Evolutionary conservation across 805 yeast species (phyloP).

Genomic region (Suhomyces vadensis): DNA sequence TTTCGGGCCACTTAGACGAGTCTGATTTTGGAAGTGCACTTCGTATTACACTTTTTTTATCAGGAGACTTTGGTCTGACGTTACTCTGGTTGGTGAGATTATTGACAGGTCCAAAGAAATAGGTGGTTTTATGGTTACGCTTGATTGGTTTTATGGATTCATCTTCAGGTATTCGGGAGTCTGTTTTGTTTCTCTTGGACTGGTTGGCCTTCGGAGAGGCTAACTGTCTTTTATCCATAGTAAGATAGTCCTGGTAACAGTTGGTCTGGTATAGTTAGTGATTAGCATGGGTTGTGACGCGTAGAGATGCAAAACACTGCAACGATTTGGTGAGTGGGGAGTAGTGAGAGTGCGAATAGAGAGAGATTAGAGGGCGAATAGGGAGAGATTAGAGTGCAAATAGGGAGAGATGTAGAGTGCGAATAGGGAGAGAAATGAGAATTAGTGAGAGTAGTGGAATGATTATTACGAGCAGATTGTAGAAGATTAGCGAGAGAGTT

Average conservation of each 20-base stretch:
- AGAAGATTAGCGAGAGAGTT: no score
- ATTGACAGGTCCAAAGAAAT: conserved; percentile 38
- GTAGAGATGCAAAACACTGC: no score
- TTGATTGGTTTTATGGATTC: conserved; percentile 13
- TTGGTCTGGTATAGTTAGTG: no score
- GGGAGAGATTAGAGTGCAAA: no score
- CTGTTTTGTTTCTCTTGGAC: conserved; percentile 4
- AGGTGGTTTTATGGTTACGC: conserved; percentile 27
- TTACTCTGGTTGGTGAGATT: conserved; percentile 16
- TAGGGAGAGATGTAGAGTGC: no score
- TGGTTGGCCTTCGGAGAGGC: neutral
- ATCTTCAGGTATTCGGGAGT: neutral
- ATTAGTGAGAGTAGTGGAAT: no score
- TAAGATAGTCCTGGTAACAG: neutral
- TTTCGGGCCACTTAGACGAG: neutral
- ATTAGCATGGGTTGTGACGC: no score
- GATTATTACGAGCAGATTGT: no score
- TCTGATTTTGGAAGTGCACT: neutral
- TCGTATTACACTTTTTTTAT: neutral
- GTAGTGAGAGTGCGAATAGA: no score
- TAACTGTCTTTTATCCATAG: conserved; percentile 1
- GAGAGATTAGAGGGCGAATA: no score
- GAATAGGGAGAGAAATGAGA: no score
- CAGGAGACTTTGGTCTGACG: conserved; percentile 1
- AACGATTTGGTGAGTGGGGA: no score